Base-by-base conservation (phyloP, 2,329 filamentous ascomycete genomes). In the Fusarium pseudocircinatum region DNA sequence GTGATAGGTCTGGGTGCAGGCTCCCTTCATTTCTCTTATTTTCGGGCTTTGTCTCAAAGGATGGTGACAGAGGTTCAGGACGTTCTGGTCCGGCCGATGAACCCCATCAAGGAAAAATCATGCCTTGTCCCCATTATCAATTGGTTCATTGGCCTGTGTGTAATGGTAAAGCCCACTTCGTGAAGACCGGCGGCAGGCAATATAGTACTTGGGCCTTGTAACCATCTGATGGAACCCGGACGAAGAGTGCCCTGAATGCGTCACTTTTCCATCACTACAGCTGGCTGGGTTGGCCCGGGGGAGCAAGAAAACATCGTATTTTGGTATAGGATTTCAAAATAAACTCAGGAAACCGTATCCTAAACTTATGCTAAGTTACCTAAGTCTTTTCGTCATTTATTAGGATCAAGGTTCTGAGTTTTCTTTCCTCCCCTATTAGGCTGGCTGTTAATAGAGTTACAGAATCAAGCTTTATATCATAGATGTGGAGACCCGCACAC, bases 71-170 rank as follows among this genome's bases (percentile, higher is more conserved):
- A 72, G n/a, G 32, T 60, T 39, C 30, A 69, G 72, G 72, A 74
- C 57, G n/a, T 43, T 73, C 58, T 73, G 67, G 56, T 71, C 74
- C 75, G 75, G 72, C 46, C 70, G 74, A 78, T 67, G 66, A 52
- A 69, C 59, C 61, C 66, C 65, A 60, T 56, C 62, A 67, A 71
- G 66, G 26, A 32, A 53, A 60, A 62, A 76, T 67, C 71, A 78
- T 77, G 71, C 37, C 54, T 40, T 64, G 58, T 69, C 47, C 67
- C 62, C 37, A 24, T 28, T 40, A 37, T 67, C 56, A 46, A 74
- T 78, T 72, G 71, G 67, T 42, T 74, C 46, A 62, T 59, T 59
- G 39, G 53, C 43, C 32, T 57, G 57, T 57, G 49, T 40, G 50
- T 59, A 63, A 57, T 68, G 53, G 16, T 34, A 47, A 66, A 62